Conservation (phyloP, 176 grass and related monocot genomes). For the Typha latifolia region DNA sequence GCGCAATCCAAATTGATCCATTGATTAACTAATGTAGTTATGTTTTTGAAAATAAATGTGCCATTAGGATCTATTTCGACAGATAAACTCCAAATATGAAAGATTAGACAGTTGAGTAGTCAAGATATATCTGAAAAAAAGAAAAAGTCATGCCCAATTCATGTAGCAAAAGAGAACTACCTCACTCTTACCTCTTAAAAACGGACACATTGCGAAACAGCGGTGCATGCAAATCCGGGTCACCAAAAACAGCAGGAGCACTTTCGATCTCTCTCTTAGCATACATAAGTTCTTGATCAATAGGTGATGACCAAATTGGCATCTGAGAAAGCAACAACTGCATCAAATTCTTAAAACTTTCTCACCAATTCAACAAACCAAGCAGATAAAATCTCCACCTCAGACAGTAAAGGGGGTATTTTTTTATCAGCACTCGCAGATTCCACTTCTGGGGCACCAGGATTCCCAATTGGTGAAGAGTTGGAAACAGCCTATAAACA, state of each 20-base stretch:
- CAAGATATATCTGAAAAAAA: too few relatives aligned
- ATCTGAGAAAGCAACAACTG: conserved; percentile 27
- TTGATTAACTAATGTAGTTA: too few relatives aligned
- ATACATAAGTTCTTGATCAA: conserved; percentile 70
- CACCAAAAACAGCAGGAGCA: conserved; percentile 31
- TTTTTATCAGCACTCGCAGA: not conserved
- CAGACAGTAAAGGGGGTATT: too few relatives aligned
- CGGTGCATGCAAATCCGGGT: conserved; percentile 55
- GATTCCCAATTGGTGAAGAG: not conserved
- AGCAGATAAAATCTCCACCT: not conserved
- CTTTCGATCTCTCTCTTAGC: conserved; percentile 50
- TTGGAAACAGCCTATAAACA: conserved; percentile 1
- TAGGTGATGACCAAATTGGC: conserved; percentile 43
- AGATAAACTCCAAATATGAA: not conserved
- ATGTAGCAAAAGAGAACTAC: not conserved
- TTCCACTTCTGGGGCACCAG: not conserved
- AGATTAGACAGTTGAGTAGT: not conserved
- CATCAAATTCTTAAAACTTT: not conserved
- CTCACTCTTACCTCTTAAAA: conserved; percentile 52
- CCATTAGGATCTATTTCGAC: too few relatives aligned
- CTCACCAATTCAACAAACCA: not conserved
- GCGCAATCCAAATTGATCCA: too few relatives aligned
- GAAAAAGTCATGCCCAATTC: not conserved
- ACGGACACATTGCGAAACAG: conserved; percentile 51
- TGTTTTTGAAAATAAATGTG: too few relatives aligned